Conservation (phyloP, 495 filamentous ascomycete genomes). For the Trichodelitschia bisporula region DNA sequence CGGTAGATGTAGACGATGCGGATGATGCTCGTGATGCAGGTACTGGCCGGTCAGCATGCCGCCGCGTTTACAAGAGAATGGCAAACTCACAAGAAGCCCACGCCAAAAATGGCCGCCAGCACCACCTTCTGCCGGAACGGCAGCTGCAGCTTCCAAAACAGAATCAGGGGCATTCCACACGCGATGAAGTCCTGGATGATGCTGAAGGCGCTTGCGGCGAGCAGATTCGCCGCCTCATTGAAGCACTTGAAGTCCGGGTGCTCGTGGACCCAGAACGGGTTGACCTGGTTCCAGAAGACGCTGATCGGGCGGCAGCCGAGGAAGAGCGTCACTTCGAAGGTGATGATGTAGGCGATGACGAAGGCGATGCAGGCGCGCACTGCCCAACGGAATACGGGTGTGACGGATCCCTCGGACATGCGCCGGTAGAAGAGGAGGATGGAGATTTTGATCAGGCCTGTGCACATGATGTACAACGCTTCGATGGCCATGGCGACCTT, state of each 20-base stretch:
- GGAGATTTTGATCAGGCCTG: constrained; percentile 9
- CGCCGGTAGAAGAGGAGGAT: constrained; percentile 13
- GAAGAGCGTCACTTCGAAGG: constrained; percentile 6
- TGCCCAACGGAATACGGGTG: constrained; percentile 5
- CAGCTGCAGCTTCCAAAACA: constrained; percentile 11
- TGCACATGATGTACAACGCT: constrained; percentile 6
- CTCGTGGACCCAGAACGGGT: constrained; percentile 4
- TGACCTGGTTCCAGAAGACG: constrained; percentile 9
- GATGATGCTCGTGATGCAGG: constrained; percentile 8
- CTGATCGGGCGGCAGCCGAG: constrained; percentile 6
- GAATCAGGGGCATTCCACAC: constrained; percentile 5
- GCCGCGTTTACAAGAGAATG: no score
- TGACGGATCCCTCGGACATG: constrained; percentile 6
- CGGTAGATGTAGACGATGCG: constrained; percentile 7
- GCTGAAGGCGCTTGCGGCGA: constrained; percentile 6
- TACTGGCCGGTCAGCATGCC: no score
- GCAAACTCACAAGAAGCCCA: constrained; percentile 9
- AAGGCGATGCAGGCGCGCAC: constrained; percentile 9
- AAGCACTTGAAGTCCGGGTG: constrained; percentile 6
- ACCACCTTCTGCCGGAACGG: constrained; percentile 9
- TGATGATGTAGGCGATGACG: constrained; percentile 7
- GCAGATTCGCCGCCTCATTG: constrained; percentile 6
- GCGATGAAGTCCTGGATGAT: constrained; percentile 10
- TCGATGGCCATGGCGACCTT: constrained; percentile 8
- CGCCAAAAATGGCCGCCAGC: constrained; percentile 7